Conservation (phyloP, 2,329 filamentous ascomycete genomes). For the Tolypocladium tropicale region DNA sequence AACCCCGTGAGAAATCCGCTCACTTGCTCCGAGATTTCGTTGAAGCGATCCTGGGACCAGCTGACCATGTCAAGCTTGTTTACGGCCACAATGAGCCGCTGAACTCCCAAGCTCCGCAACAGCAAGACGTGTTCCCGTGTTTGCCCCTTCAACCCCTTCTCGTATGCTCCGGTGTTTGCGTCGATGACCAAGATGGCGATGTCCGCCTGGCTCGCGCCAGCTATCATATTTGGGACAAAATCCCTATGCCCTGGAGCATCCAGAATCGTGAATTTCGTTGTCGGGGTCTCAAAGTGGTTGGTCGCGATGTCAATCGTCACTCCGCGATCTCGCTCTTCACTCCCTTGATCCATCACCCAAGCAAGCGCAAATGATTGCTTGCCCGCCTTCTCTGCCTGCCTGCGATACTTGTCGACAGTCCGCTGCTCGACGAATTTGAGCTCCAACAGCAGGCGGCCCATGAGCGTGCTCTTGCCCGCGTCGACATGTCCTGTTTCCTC, state of each 20-base stretch:
- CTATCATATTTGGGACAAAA: conserved; percentile 99
- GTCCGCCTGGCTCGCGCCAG: conserved; percentile 89
- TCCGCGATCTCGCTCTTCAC: conserved; percentile 78
- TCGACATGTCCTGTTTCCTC: conserved; percentile 70
- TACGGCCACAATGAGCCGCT: conserved; percentile 77
- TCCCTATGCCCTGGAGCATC: conserved; percentile 92
- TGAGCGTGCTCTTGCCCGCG: conserved; percentile 93
- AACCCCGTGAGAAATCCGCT: conserved; percentile 72
- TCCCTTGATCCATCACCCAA: conserved; percentile 90
- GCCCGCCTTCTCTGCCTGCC: conserved; percentile 82
- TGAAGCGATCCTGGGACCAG: conserved; percentile 76
- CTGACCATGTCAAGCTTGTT: conserved; percentile 87
- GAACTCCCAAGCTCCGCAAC: conserved; percentile 81
- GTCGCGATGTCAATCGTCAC: conserved; percentile 96
- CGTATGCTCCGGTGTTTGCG: conserved; percentile 80
- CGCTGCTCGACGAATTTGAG: conserved; percentile 80
- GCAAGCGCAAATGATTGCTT: conserved; percentile 94
- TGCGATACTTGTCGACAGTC: conserved; percentile 77
- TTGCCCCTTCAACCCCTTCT: conserved; percentile 86
- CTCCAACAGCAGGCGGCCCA: conserved; percentile 88
- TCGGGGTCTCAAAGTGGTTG: conserved; percentile 85
- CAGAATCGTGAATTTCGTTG: conserved; percentile 81
- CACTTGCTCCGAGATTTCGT: conserved; percentile 77
- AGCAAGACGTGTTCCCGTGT: conserved; percentile 89
- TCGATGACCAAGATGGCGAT: conserved; percentile 94